phyloP scores from a whole-genome alignment of 345 rosid species.

The Citrus cavaleriei region DNA sequence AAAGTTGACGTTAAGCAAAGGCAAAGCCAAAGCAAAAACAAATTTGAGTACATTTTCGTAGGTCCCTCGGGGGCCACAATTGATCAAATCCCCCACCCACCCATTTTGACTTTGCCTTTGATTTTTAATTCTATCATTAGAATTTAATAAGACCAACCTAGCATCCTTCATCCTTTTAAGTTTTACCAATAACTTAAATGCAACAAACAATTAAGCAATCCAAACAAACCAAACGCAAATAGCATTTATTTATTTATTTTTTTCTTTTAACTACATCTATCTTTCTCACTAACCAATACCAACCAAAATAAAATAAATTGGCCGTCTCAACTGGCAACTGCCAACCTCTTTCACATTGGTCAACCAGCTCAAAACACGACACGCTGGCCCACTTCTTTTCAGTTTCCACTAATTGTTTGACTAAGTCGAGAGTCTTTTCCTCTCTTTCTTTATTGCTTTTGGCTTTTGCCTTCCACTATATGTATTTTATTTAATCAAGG shows the following conservation, averaged over 20 bases:
- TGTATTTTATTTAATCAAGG: not conserved
- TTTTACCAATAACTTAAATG: not conserved
- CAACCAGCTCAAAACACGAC: slow-evolving; percentile 46
- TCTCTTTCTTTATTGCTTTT: not conserved
- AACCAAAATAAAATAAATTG: slow-evolving; percentile 1
- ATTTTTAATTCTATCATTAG: not conserved
- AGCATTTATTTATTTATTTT: not conserved
- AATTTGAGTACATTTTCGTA: slow-evolving; percentile 3
- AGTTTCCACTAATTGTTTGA: slow-evolving; percentile 32
- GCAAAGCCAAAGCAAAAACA: slow-evolving; percentile 23
- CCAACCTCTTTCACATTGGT: slow-evolving; percentile 30
- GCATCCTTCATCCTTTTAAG: not conserved
- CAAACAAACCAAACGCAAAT: not conserved
- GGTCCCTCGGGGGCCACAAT: slow-evolving; percentile 14
- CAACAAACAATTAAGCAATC: not conserved
- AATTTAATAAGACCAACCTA: not conserved
- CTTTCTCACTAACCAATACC: slow-evolving; percentile 7
- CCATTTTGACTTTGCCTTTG: slow-evolving; percentile 35
- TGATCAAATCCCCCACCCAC: slow-evolving; percentile 37
- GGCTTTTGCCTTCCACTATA: not conserved
- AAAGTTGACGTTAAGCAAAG: slow-evolving; percentile 48
- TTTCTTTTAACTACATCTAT: not conserved
- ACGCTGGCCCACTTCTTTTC: slow-evolving; percentile 30
- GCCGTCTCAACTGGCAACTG: slow-evolving; percentile 30
- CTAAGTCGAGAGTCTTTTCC: slow-evolving; percentile 14